These are phyloP conservation scores for Pholiota adiposa DNA, from an alignment of 1,284 basidiomycete genomes.

Conservation along the genomic window DNA sequence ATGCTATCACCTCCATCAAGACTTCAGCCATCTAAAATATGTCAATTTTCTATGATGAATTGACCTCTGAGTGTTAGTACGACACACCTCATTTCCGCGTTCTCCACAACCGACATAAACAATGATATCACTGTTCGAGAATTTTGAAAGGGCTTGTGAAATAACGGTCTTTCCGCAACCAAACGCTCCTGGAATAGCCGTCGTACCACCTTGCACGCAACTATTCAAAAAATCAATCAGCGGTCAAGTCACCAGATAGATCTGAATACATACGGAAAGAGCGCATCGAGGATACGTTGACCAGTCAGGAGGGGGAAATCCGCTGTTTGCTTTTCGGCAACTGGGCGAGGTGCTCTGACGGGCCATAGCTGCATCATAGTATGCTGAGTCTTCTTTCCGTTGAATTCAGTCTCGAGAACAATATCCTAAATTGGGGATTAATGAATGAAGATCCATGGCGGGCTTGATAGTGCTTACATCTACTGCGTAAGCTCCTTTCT, in stretches of 20 bases:
- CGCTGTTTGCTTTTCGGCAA: conserved; percentile 93
- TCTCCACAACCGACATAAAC: conserved; percentile 98
- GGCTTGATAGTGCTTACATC: conserved; percentile 57
- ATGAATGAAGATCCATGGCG: not conserved
- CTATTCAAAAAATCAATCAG: conserved; percentile 45
- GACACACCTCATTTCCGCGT: conserved; percentile 82
- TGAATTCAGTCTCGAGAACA: conserved; percentile 96
- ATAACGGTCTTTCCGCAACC: conserved; percentile 99
- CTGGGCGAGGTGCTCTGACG: conserved; percentile 96
- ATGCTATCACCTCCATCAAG: conserved; percentile 76
- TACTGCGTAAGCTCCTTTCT: conserved; percentile 93
- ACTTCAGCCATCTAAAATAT: conserved; percentile 93
- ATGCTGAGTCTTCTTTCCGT: conserved; percentile 93
- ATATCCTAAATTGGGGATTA: conserved; percentile 66
- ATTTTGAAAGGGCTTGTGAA: conserved; percentile 97
- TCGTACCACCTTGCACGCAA: conserved; percentile 98
- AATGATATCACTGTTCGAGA: conserved; percentile 99
- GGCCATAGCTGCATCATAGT: conserved; percentile 99
- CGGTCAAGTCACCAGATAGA: no score
- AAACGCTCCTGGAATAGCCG: conserved; percentile 98
- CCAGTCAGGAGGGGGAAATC: conserved; percentile 94
- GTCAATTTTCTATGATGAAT: not conserved
- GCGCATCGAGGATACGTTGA: conserved; percentile 95
- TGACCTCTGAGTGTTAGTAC: not conserved
- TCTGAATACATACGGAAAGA: conserved; percentile 83